Conservation (phyloP, 257 asterid genomes). For the Solanum medicagineum region DNA sequence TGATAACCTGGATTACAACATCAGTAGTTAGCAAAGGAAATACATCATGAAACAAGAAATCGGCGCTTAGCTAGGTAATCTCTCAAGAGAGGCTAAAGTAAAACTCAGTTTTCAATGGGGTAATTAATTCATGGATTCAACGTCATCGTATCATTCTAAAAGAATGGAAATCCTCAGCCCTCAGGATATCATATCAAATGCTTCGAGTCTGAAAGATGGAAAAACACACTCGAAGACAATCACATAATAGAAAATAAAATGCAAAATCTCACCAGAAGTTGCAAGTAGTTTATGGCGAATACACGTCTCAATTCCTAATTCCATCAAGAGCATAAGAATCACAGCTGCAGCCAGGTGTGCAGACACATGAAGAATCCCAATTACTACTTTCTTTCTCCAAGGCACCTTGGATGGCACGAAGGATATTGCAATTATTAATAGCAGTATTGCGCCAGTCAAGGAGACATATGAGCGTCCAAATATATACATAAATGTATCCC, state of each 20-base stretch:
- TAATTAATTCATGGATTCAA: background rate
- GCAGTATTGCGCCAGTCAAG: constrained; percentile 51
- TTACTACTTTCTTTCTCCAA: constrained; percentile 54
- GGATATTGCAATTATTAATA: constrained; percentile 53
- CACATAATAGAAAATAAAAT: background rate
- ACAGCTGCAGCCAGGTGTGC: constrained; percentile 90
- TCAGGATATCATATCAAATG: background rate
- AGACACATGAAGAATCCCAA: constrained; percentile 83
- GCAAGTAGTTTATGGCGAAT: constrained; percentile 76
- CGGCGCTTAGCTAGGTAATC: background rate
- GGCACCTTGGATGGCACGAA: constrained; percentile 89
- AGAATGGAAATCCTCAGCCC: background rate
- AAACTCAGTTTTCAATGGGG: background rate
- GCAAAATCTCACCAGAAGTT: constrained; percentile 51
- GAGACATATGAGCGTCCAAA: constrained; percentile 71
- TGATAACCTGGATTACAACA: constrained; percentile 52
- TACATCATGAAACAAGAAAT: background rate
- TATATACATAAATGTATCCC: constrained; percentile 72
- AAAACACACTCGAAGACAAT: background rate
- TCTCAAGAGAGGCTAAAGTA: background rate
- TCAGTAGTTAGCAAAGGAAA: background rate
- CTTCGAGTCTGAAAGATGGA: background rate
- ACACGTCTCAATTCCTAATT: constrained; percentile 86
- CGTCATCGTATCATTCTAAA: background rate
- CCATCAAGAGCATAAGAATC: constrained; percentile 87